Base-by-base conservation (phyloP, 83 land plant species). In the Picea abies region DNA sequence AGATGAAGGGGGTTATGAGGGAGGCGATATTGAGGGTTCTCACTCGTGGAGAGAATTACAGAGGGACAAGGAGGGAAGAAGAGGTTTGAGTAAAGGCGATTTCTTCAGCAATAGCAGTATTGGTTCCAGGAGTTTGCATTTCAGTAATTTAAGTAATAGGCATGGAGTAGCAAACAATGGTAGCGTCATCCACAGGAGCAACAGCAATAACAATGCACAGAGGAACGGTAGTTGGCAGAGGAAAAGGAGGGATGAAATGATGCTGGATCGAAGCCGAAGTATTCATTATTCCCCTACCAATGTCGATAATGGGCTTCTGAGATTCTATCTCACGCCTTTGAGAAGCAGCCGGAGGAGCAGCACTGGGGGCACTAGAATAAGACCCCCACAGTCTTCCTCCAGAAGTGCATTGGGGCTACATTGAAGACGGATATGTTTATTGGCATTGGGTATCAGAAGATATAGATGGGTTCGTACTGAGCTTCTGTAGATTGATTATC, bases 291-390 rank as follows among this genome's bases (percentile, higher is more conserved):
- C 90, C 52, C 90, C 90, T 0, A 80, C 63, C 16, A 75, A 85
- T 52, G 60, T 85, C 79, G 91, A 90, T 68, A 86, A 88, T 76
- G 94, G 92, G 17, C 58, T 87, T 73, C 78, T 92, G 58, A 78
- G 90, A 78, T 92, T 92, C 85, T 92, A 92, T 79, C 68, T 92
- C 80, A 90, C 92, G 4, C 94, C 94, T 25, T 79, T 81, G 85
- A 85, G 87, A 60, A 77, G 91, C 77, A 87, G 90, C 81, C 23
- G 80, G 68, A 87, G 85, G 60, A 84, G 47, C 52, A 69, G 76
- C 10, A 60, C 79, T 52, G 84, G 84, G 20, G 73, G 80, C 23
- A 58, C 60, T 61, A 83, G 78, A 83, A 70, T 49, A 20, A 83
- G 80, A 70, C 82, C 44, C 61, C 63, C 87, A 11, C 76, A 79